Base-by-base conservation (phyloP, 495 filamentous ascomycete species). In the Podospora appendiculata region DNA sequence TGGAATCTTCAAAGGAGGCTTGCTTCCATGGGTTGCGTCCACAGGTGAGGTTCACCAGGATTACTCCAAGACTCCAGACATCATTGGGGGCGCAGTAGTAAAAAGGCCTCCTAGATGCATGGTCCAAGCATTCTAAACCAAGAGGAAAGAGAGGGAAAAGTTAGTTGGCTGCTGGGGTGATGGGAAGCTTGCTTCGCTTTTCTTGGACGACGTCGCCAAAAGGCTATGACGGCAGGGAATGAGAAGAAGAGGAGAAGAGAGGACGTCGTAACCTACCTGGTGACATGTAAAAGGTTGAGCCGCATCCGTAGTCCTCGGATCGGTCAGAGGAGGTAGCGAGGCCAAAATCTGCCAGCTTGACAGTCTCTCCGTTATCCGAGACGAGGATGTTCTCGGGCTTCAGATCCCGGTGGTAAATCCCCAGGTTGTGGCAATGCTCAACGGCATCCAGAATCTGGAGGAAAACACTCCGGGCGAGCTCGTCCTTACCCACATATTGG, bases 331-430 rank as follows among this genome's bases (percentile, higher is more conserved):
- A 80, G 18, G 89, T 97, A 41, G 93, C 93, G 39, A 97, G 79
- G 62, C 94, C 93, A 76, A 99, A 99, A 67, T 97, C 93, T 55
- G 94, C 93, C 48, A 99, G 80, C 72, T 97, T 95, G 60, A 95
- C 89, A 19, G 88, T 91, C 70, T 84, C 79, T 51, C 91, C 92
- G 52, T 80, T 75, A 72, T 95, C 84, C 54, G 87, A 87, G 51
- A 97, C 93, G 61, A 99, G 74, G 50, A 99, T 88, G 71, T 99
- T 97, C 75, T 99, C 93, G 35, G 93, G 93, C 78, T 99, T 99
- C 46, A 99, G 75, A 68, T 99, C 93, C 69, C 93, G 81, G 70
- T 97, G 93, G 77, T 95, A 99, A 59, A 99, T 96, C 55, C 92
- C 90, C 54, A 89, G 68, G 57, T 80, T 80, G 72, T 99, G 93